Conservation (phyloP, 78 protist genomes). For the Dictyostelium brefeldianum region DNA sequence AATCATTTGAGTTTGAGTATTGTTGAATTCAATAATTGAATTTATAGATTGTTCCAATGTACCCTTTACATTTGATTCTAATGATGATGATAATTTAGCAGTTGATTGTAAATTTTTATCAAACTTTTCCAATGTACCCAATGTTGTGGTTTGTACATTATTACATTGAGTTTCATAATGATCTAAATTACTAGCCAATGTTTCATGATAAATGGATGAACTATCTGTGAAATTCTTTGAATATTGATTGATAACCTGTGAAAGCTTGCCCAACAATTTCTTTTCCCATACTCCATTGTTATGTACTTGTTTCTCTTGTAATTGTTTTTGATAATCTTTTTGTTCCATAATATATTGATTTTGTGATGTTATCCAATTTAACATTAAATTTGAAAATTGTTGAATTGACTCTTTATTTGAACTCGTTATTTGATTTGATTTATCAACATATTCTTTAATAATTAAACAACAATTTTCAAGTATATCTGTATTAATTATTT, state of each 20-base stretch:
- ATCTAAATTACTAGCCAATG: not conserved
- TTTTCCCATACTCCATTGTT: conserved; percentile 11
- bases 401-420: not conserved
- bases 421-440: not conserved
- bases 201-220: not conserved
- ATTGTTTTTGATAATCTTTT: not conserved
- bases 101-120: no score
- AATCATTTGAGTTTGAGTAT: not conserved
- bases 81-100: not conserved
- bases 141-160: not conserved
- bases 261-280: conserved; percentile 1
- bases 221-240: not conserved
- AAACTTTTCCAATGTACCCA: not conserved
- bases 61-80: not conserved
- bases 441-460: not conserved
- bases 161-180: not conserved
- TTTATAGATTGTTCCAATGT: not conserved
- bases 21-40: not conserved
- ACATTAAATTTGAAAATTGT: not conserved
- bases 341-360: not conserved
- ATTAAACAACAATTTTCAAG: conserved; percentile 2
- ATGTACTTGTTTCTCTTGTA: not conserved
- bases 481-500: not conserved
- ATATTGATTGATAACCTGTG: conserved; percentile 13
- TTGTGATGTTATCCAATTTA: not conserved